phyloP scores from a whole-genome alignment of 1,284 basidiomycete species.

The Malassezia nana region DNA sequence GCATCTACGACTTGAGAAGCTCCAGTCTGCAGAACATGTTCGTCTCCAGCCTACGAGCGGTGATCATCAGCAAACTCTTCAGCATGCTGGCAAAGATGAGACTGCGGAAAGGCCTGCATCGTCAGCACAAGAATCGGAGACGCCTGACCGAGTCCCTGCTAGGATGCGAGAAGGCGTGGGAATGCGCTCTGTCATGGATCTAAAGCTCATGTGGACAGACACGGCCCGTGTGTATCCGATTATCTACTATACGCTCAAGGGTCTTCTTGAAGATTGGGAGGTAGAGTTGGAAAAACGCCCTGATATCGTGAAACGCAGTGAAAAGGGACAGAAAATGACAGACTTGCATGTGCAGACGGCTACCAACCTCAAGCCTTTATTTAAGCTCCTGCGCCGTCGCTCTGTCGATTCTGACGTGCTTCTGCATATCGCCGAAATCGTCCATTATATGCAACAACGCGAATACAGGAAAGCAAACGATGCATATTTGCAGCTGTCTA shows the following conservation, averaged over 20 bases:
- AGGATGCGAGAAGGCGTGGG: constrained; percentile 33
- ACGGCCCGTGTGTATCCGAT: constrained; percentile 93
- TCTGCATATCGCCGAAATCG: constrained; percentile 80
- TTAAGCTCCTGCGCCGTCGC: constrained; percentile 74
- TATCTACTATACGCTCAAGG: constrained; percentile 91
- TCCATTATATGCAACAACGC: constrained; percentile 87
- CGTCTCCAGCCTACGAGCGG: too few species aligned
- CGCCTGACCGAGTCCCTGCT: not conserved
- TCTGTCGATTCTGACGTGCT: constrained; percentile 78
- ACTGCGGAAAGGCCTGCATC: constrained; percentile 21
- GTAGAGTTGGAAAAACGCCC: constrained; percentile 83
- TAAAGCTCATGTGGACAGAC: constrained; percentile 74
- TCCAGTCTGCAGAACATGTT: constrained; percentile 61
- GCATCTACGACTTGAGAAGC: constrained; percentile 72
- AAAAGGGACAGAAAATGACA: constrained; percentile 83
- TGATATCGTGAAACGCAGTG: constrained; percentile 65
- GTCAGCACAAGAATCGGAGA: not conserved
- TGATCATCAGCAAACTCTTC: too few species aligned
- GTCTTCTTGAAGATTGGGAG: constrained; percentile 84
- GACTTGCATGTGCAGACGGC: constrained; percentile 92
- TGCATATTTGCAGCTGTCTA: constrained; percentile 86
- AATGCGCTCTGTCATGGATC: constrained; percentile 42
- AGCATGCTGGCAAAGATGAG: constrained; percentile 10
- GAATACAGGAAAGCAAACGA: constrained; percentile 93
- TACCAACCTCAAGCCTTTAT: constrained; percentile 90